Conservation (phyloP, 495 filamentous ascomycete genomes). For the Talaromyces nanjingensis region DNA sequence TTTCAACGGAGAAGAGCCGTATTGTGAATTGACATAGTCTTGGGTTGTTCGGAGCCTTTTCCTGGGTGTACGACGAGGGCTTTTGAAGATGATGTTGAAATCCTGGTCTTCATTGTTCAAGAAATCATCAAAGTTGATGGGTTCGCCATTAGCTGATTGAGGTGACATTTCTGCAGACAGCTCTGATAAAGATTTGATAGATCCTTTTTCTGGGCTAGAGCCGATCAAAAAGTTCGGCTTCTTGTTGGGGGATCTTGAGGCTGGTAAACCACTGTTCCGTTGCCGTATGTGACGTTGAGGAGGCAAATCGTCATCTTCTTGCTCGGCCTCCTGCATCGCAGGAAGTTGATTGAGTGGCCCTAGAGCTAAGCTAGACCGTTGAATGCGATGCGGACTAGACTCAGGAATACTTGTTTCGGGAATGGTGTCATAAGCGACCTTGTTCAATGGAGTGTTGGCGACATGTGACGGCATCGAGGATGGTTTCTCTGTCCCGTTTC, state of each 20-base stretch:
- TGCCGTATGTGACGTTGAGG: constrained; percentile 2
- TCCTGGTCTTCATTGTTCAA: not conserved
- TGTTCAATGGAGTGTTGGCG: constrained; percentile 32
- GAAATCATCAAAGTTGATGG: not conserved
- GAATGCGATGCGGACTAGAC: constrained; percentile 30
- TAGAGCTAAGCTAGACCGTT: not conserved
- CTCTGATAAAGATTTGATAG: constrained; percentile 7
- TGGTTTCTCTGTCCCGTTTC: constrained; percentile 17
- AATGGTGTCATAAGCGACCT: constrained; percentile 20
- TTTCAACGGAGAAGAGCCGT: constrained; percentile 1
- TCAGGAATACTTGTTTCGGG: constrained; percentile 33
- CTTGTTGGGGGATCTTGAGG: not conserved
- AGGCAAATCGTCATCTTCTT: constrained; percentile 40
- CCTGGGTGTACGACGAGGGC: not conserved
- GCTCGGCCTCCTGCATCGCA: not conserved
- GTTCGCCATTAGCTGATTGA: not conserved
- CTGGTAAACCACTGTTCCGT: not conserved
- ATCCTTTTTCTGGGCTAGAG: constrained; percentile 2
- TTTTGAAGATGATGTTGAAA: not conserved
- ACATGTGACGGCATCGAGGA: constrained; percentile 38
- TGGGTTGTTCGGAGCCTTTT: not conserved
- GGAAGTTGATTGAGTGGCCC: not conserved
- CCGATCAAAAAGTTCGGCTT: not conserved
- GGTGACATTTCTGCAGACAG: constrained; percentile 3
- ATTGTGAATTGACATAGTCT: not conserved